These are phyloP conservation scores for Rutidosis leptorrhynchoides DNA, from an alignment of 129 eudicot species.

Conservation along the genomic window DNA sequence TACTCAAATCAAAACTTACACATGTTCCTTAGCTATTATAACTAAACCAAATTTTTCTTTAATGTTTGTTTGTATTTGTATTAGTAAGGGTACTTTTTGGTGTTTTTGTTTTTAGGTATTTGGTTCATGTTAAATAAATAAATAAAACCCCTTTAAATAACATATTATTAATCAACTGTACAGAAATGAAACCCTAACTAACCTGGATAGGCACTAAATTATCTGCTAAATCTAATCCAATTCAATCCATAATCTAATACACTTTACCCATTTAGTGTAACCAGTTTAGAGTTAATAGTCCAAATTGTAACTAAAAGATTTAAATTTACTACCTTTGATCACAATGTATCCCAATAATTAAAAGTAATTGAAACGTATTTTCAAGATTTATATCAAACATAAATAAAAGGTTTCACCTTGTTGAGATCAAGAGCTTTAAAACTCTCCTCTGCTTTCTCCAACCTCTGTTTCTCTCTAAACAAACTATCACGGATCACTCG, in stretches of 20 bases:
- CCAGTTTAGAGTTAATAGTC: background rate
- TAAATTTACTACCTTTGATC: background rate
- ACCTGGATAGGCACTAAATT: too few relatives aligned
- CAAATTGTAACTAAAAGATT: background rate
- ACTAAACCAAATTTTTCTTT: too few relatives aligned
- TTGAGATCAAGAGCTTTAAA: slow-evolving; percentile 99
- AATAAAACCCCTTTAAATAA: too few relatives aligned
- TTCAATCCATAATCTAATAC: too few relatives aligned
- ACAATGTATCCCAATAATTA: background rate
- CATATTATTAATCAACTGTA: too few relatives aligned
- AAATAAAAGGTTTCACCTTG: slow-evolving; percentile 42
- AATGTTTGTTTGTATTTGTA: too few relatives aligned
- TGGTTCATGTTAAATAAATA: too few relatives aligned
- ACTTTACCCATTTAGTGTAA: background rate
- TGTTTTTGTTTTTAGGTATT: too few relatives aligned
- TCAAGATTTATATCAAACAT: background rate
- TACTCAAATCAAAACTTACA: background rate
- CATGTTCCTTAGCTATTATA: background rate
- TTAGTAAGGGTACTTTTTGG: too few relatives aligned
- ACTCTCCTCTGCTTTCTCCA: slow-evolving; percentile 79
- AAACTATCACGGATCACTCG: slow-evolving; percentile 53
- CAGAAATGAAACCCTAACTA: too few relatives aligned
- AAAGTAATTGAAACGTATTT: background rate
- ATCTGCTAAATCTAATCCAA: too few relatives aligned
- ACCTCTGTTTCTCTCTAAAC: slow-evolving; percentile 63